A percentile compares a stretch with the other conserved stretches of the same genome.
phyloP scores from a whole-genome alignment of 1,139 yeast species.

The Magnusiomyces sp. region DNA sequence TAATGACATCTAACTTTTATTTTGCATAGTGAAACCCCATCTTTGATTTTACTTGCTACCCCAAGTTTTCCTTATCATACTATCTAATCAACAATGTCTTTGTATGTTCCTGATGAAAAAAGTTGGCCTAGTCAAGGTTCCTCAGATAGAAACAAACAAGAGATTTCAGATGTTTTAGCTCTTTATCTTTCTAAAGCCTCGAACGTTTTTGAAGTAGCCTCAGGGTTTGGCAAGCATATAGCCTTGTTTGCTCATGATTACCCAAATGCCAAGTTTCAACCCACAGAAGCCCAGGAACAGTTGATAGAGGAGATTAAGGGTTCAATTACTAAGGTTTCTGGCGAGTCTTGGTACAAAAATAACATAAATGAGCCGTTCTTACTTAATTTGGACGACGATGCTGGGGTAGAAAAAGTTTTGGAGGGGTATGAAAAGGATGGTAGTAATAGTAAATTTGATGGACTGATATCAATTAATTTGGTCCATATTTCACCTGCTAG shows the following conservation, averaged over 20 bases:
- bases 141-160: neutral
- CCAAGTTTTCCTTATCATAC: too few relatives aligned
- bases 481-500: slow-evolving; percentile 6
- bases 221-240: slow-evolving; percentile 8
- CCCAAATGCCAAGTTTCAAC: slow-evolving; percentile 3
- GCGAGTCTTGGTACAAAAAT: neutral
- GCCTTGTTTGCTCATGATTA: neutral
- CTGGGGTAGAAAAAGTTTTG: neutral
- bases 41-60: too few relatives aligned
- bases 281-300: slow-evolving; percentile 8
- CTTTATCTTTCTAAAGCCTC: neutral
- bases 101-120: slow-evolving; percentile 1
- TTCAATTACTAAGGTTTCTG: neutral
- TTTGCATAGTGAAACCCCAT: too few relatives aligned
- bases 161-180: neutral
- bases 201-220: slow-evolving; percentile 6
- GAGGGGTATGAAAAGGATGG: too few relatives aligned
- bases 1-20: too few relatives aligned
- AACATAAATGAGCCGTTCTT: neutral
- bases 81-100: too few relatives aligned
- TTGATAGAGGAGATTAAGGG: neutral
- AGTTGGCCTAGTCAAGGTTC: slow-evolving; percentile 1
- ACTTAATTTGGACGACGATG: neutral
- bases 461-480: slow-evolving; percentile 6
- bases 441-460: neutral